Evolutionary conservation across 352 stramenopile species (phyloP), one percentile per base, ranked within the genome.

Genomic region (Lagenidium giganteum): DNA sequence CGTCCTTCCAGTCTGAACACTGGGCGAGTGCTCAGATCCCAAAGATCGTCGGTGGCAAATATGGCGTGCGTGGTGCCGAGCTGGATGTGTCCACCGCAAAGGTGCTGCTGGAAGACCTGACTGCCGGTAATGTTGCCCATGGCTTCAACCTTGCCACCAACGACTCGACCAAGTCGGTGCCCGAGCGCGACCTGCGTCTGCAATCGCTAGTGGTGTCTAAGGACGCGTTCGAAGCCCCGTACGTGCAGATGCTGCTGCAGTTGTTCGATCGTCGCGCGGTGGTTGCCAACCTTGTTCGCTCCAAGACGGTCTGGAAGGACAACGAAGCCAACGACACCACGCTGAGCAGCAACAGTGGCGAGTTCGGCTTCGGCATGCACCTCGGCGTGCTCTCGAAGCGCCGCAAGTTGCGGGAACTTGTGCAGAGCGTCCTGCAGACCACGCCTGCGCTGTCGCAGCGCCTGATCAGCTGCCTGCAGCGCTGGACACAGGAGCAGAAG

Each of bases 81-180:
- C 76, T 97, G 70, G 75, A 95, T 60, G 56, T 94, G 24, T 71
- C 89, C 36, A 89, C 83, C 30, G 87, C 88, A 7, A 68, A 71
- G 25, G 81, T 64, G 46, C 56, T 92, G 23, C 64, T 92, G 5
- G 72, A 88, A 39, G 61, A 85, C 17, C 58, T 90, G 3, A 70
- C 77, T 4, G 59, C 68, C 5, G 72, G 64, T 38, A 69, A 81
- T 48, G 57, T 88, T 5, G 51, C 85, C 39, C 67, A 75, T 32
- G 83, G 82, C 14, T 96, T 96, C 57, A 30, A 68, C 3, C 67
- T 91, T n/a, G 52, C 64, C 0, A 75, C 67, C 17, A 48, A 50
- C 1, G 26, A 56, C 4, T 30, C 42, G 1, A 65, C 43, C n/a
- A 58, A 63, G 35, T n/a, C n/a, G n/a, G n/a, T n/a, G n/a, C n/a